phyloP scores from a whole-genome alignment of 1,284 basidiomycete genomes.

The Singerocomus rubriflavus region DNA sequence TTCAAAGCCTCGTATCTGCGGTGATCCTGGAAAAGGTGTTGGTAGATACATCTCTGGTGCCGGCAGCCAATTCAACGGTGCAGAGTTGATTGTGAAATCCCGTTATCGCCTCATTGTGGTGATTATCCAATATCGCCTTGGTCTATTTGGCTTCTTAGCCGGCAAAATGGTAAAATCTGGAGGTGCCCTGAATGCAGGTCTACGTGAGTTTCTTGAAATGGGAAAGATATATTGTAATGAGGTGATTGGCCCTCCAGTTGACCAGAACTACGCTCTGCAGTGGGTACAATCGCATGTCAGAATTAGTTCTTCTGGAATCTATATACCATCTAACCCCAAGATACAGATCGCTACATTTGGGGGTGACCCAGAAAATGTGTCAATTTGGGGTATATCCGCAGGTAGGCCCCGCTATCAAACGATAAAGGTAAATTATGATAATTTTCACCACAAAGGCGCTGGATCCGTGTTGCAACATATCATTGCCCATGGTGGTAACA shows the following conservation, averaged over 20 bases:
- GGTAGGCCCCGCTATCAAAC: slow-evolving; percentile 8
- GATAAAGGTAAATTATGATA: neutral
- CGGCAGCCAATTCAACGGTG: slow-evolving; percentile 15
- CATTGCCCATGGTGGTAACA: slow-evolving; percentile 30
- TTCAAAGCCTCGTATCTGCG: neutral
- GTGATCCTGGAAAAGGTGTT: neutral
- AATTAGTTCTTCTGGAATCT: neutral
- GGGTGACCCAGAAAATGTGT: slow-evolving; percentile 25
- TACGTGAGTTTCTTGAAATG: slow-evolving; percentile 7
- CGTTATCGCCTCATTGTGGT: slow-evolving; percentile 35
- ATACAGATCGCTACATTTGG: slow-evolving; percentile 10
- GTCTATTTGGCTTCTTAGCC: slow-evolving; percentile 33
- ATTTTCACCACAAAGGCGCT: slow-evolving; percentile 7
- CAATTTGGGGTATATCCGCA: slow-evolving; percentile 27
- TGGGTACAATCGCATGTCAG: slow-evolving; percentile 13
- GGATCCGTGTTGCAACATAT: slow-evolving; percentile 29
- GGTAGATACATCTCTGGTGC: slow-evolving; percentile 2
- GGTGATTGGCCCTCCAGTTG: slow-evolving; percentile 7
- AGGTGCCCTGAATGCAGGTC: slow-evolving; percentile 20
- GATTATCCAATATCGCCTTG: slow-evolving; percentile 41
- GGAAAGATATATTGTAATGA: neutral
- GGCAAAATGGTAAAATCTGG: slow-evolving; percentile 14
- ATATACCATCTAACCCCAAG: neutral
- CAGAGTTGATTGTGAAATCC: slow-evolving; percentile 19
- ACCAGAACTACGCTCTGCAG: slow-evolving; percentile 17